A percentile compares a stretch with the other conserved stretches of the same genome.
phyloP scores from a whole-genome alignment of 495 filamentous ascomycete genomes.

The Penicillium malachiteum region DNA sequence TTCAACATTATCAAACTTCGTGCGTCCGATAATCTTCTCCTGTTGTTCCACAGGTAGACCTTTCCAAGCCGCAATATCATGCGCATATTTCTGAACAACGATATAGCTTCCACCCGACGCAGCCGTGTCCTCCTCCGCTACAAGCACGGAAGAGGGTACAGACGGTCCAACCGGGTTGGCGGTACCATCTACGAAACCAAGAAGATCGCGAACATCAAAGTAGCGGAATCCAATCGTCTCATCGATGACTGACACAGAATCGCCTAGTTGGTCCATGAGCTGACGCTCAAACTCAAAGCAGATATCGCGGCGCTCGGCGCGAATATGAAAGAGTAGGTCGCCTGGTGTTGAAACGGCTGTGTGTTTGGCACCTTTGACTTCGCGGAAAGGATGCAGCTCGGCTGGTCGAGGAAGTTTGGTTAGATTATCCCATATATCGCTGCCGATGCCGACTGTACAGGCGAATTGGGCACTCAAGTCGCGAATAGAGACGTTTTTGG shows the following conservation, averaged over 20 bases:
- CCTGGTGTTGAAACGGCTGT: conserved; percentile 53
- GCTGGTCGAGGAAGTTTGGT: conserved; percentile 43
- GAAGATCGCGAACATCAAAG: conserved; percentile 58
- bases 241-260: conserved; percentile 46
- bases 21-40: conserved; percentile 56
- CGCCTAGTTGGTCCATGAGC: conserved; percentile 48
- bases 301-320: conserved; percentile 55
- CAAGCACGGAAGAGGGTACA: conserved; percentile 42
- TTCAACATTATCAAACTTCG: conserved; percentile 56
- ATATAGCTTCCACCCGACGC: conserved; percentile 52
- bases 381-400: conserved; percentile 53
- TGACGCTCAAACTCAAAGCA: conserved; percentile 59
- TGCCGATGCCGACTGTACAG: conserved; percentile 56
- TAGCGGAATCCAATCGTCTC: conserved; percentile 59
- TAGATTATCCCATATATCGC: conserved; percentile 47
- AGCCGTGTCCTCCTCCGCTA: conserved; percentile 42
- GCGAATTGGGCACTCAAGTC: conserved; percentile 49
- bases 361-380: conserved; percentile 43
- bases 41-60: conserved; percentile 49
- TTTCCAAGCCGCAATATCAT: conserved; percentile 49
- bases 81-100: conserved; percentile 59
- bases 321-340: conserved; percentile 58
- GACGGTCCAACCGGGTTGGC: conserved; percentile 55
- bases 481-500: conserved; percentile 56
- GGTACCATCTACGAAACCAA: conserved; percentile 60